These are phyloP conservation scores for Coemansia sp. DNA, from an alignment of 192 early-diverging fungal species.

Conservation along the genomic window DNA sequence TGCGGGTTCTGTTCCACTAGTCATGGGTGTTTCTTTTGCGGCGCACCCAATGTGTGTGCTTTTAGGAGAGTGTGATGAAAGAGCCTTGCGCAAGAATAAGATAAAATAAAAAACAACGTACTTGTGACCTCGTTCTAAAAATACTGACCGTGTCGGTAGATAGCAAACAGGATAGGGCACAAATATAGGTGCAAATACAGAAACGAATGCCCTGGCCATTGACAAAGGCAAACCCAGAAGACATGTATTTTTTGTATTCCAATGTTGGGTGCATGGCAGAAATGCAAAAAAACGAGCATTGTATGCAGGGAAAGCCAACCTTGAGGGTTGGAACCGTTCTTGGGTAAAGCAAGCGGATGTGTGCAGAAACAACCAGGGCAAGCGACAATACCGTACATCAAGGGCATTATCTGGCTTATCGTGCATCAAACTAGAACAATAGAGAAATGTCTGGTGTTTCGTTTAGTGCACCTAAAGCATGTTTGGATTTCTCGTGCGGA, in stretches of 20 bases:
- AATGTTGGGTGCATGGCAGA: conserved; percentile 5
- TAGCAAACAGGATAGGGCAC: no score
- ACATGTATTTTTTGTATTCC: background rate
- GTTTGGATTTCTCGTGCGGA: background rate
- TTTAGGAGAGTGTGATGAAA: background rate
- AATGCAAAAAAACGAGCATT: conserved; percentile 11
- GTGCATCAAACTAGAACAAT: background rate
- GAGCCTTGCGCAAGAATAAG: background rate
- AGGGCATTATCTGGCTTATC: background rate
- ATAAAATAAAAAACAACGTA: conserved; percentile 3
- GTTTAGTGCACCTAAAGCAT: no score
- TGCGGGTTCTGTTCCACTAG: background rate
- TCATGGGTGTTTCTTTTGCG: background rate
- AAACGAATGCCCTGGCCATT: background rate
- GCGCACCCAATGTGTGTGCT: background rate
- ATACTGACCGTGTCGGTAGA: background rate
- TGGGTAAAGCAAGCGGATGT: background rate
- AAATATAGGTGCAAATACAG: background rate
- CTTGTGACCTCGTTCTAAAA: conserved; percentile 7
- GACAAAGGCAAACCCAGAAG: background rate
- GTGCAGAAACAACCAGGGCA: background rate
- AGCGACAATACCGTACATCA: background rate
- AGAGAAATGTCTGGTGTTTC: background rate
- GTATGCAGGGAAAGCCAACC: conserved; percentile 52
- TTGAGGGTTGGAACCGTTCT: conserved; percentile 17